phyloP scores from a whole-genome alignment of 495 filamentous ascomycete genomes.

The Coniosporium apollinis region DNA sequence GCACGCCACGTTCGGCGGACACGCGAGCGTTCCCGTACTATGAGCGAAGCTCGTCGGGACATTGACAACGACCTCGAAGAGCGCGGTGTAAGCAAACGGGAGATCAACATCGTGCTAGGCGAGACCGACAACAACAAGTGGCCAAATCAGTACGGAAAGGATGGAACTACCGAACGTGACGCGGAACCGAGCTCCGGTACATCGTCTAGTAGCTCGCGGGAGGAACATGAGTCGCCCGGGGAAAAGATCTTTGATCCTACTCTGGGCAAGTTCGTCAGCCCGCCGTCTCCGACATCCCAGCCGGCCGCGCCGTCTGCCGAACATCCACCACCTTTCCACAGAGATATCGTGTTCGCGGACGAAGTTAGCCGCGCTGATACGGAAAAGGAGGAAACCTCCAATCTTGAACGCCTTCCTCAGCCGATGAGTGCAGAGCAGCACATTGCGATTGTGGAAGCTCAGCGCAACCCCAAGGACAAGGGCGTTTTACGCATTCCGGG shows the following conservation, averaged over 20 bases:
- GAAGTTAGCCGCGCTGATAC: slow-evolving; percentile 35
- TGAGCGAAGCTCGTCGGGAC: slow-evolving; percentile 33
- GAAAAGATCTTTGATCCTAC: not conserved
- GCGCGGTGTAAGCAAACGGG: slow-evolving; percentile 49
- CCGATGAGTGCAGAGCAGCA: slow-evolving; percentile 52
- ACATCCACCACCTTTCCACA: slow-evolving; percentile 8
- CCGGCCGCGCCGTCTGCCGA: slow-evolving; percentile 4
- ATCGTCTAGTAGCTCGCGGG: slow-evolving; percentile 5
- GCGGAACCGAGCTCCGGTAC: not conserved
- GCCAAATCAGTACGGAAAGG: slow-evolving; percentile 28
- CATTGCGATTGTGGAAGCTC: slow-evolving; percentile 73
- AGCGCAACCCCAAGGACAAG: slow-evolving; percentile 56
- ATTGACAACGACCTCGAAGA: slow-evolving; percentile 36
- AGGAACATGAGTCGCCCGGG: slow-evolving; percentile 7
- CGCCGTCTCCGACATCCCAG: slow-evolving; percentile 2
- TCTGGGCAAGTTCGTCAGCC: not conserved
- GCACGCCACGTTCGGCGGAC: slow-evolving; percentile 35
- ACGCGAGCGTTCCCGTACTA: slow-evolving; percentile 39
- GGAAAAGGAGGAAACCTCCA: slow-evolving; percentile 16
- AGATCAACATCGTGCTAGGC: slow-evolving; percentile 57
- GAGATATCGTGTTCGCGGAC: slow-evolving; percentile 46
- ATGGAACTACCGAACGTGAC: slow-evolving; percentile 30
- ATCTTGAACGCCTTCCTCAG: slow-evolving; percentile 30
- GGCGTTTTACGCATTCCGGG: slow-evolving; percentile 69
- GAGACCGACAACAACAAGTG: slow-evolving; percentile 14